Percentiles rank a stretch among this genome's conserved stretches.
These are phyloP conservation scores for Ramaria rubella DNA, from an alignment of 768 basidiomycete species.

Conservation along the genomic window DNA sequence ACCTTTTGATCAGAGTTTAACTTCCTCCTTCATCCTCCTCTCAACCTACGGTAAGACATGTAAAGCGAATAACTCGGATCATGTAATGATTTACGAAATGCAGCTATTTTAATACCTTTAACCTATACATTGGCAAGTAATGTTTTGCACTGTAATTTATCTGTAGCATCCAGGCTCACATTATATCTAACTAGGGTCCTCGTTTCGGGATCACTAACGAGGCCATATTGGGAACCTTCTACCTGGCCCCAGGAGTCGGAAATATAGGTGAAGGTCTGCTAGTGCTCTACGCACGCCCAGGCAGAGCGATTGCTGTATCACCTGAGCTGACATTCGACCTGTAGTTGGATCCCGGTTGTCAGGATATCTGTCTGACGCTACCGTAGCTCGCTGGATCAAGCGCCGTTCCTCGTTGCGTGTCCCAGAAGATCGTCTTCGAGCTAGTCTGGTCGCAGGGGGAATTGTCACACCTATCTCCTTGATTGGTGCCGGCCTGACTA, in stretches of 20 bases:
- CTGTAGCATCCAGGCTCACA: not conserved
- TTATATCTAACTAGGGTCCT: conserved; percentile 1
- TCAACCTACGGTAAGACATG: not conserved
- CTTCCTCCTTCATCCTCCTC: not conserved
- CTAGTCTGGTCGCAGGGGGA: conserved; percentile 38
- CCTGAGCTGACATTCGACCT: not conserved
- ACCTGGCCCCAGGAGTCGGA: not conserved
- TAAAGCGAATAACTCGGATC: not conserved
- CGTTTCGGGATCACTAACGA: not conserved
- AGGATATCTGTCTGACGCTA: conserved; percentile 51
- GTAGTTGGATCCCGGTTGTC: conserved; percentile 57
- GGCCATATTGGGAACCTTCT: conserved; percentile 4
- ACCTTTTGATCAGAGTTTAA: conserved; percentile 2
- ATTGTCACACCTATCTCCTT: conserved; percentile 49
- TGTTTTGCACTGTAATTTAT: not conserved
- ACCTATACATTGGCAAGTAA: conserved; percentile 2
- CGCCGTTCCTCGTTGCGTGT: conserved; percentile 50
- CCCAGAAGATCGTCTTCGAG: conserved; percentile 63
- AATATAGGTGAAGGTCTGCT: not conserved
- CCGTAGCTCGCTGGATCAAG: conserved; percentile 44
- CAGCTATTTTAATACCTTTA: not conserved
- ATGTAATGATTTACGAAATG: not conserved
- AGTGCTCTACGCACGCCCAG: no score
- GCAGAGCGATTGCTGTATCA: conserved; percentile 12
- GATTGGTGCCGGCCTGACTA: conserved; percentile 43